phyloP scores from a whole-genome alignment of 1,139 yeast genomes.

The Kodamaea fungicola region DNA sequence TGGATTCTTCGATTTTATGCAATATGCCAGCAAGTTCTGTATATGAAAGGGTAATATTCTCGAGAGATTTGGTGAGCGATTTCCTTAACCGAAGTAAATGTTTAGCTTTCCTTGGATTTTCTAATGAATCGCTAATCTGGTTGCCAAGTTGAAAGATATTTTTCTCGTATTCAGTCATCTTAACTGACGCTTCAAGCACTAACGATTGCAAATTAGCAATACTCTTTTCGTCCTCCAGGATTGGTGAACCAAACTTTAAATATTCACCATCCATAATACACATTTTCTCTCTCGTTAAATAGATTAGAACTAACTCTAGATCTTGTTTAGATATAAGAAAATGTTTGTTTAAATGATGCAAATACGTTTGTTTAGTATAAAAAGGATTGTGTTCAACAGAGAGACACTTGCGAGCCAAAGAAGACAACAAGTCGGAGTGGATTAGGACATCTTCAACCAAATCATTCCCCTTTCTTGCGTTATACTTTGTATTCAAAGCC shows the following conservation, averaged over 20 bases:
- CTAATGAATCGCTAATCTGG: constrained; percentile 11
- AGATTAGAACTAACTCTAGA: constrained; percentile 22
- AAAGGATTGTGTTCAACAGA: constrained; percentile 8
- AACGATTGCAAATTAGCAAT: constrained; percentile 23
- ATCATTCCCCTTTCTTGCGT: constrained; percentile 11
- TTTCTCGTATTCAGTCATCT: constrained; percentile 18
- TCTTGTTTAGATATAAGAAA: constrained; percentile 18
- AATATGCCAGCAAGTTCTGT: constrained; percentile 37
- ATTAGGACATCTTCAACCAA: constrained; percentile 25
- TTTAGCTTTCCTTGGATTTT: constrained; percentile 2
- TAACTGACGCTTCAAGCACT: constrained; percentile 17
- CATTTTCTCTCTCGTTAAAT: constrained; percentile 22
- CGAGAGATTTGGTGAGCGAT: constrained; percentile 20
- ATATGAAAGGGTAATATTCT: constrained; percentile 26
- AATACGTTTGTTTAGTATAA: constrained; percentile 17
- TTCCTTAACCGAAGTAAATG: constrained; percentile 8
- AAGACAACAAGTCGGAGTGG: constrained; percentile 20
- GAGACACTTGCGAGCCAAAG: constrained; percentile 13
- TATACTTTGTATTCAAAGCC: constrained; percentile 11
- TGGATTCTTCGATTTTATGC: constrained; percentile 46
- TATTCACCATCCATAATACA: constrained; percentile 15
- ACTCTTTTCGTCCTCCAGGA: constrained; percentile 30
- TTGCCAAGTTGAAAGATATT: constrained; percentile 21
- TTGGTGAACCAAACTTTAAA: constrained; percentile 20
- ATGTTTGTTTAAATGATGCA: constrained; percentile 11